phyloP scores from a whole-genome alignment of 2,329 filamentous ascomycete genomes.

The Coniochaeta sp. region DNA sequence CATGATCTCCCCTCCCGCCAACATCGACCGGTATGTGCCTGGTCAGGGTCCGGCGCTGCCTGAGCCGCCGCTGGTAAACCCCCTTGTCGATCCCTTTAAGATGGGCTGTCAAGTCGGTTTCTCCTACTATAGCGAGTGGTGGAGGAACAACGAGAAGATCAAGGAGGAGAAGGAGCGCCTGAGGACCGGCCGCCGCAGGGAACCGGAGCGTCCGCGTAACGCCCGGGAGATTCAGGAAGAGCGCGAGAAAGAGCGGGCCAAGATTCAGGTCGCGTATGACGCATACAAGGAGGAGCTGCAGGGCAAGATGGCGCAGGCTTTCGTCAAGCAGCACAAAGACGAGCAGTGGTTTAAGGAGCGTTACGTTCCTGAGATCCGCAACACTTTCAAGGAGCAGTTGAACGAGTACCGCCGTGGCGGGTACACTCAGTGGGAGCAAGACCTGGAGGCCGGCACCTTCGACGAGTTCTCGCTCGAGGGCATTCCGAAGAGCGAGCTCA shows the following conservation, averaged over 20 bases:
- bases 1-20: conserved; percentile 55
- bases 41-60: conserved; percentile 53
- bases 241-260: conserved; percentile 69
- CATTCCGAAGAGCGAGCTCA: conserved; percentile 86
- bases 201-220: conserved; percentile 56
- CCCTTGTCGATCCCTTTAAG: conserved; percentile 63
- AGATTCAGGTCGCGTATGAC: conserved; percentile 66
- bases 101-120: conserved; percentile 77
- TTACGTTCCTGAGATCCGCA: conserved; percentile 77
- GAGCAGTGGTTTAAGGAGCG: conserved; percentile 98
- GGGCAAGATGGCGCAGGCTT: conserved; percentile 75
- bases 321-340: conserved; percentile 85
- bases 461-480: conserved; percentile 94
- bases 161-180: conserved; percentile 73
- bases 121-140: conserved; percentile 83
- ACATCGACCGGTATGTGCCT: conserved; percentile 81
- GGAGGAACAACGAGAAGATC: conserved; percentile 73
- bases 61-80: conserved; percentile 49
- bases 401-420: conserved; percentile 71
- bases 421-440: conserved; percentile 83
- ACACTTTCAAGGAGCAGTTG: conserved; percentile 66
- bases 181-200: conserved; percentile 61
- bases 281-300: conserved; percentile 62
- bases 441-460: conserved; percentile 77
- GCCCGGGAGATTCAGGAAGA: conserved; percentile 64